Evolutionary conservation across 2,329 filamentous ascomycete genomes (phyloP).

Genomic region (Neopestalotiopsis sp.): DNA sequence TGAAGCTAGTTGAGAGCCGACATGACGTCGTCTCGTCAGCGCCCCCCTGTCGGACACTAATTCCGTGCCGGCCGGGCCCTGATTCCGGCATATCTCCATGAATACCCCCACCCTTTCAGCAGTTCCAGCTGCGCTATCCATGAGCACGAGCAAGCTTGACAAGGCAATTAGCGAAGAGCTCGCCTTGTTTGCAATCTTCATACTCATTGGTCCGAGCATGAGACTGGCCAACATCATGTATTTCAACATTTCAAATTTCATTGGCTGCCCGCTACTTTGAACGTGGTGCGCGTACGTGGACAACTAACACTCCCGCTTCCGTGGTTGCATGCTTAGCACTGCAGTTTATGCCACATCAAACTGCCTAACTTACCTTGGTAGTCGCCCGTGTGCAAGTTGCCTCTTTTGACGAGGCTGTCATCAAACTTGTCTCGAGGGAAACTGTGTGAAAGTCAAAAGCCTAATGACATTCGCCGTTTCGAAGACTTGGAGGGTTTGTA

Average conservation of each 20-base stretch:
- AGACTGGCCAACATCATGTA: not conserved
- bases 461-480: too few species aligned
- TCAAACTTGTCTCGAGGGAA: too few species aligned
- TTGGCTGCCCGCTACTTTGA: not conserved
- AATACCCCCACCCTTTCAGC: not conserved
- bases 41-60: not conserved
- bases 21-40: not conserved
- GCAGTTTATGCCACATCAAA: too few species aligned
- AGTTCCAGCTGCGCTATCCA: not conserved
- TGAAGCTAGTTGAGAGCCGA: not conserved
- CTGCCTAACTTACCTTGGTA: too few species aligned
- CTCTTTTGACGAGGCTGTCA: too few species aligned
- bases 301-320: not conserved
- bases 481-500: too few species aligned
- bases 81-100: not conserved
- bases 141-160: not conserved
- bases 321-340: not conserved
- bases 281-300: not conserved
- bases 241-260: not conserved
- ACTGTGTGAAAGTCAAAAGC: too few species aligned
- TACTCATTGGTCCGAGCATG: not conserved
- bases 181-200: not conserved
- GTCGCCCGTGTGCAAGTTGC: too few species aligned
- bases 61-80: too few species aligned
- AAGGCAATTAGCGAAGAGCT: not conserved